Base-by-base conservation (phyloP, 2,329 filamentous ascomycete genomes). In the Epichloe amarillans region DNA sequence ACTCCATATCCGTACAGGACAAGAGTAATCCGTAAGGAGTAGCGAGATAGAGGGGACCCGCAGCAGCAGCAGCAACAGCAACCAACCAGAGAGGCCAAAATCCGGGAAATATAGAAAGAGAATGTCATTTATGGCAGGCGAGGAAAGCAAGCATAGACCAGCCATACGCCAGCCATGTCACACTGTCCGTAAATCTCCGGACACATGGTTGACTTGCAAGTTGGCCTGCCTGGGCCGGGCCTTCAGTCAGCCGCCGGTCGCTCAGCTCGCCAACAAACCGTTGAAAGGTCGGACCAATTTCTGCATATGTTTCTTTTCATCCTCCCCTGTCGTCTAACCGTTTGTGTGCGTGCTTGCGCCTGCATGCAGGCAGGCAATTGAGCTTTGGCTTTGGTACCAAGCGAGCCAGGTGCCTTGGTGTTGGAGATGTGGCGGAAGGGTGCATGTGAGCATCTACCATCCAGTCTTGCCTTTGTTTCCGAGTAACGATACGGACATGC, bases 401-500 rank as follows among this genome's bases (percentile, higher is more conserved):
- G 41, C 39, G 19, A 43, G 43, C 38, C 37, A 49, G 43, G 35
- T 36, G 46, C 36, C 19, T 46, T 15, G 46, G 26, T 49, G 17
- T 41, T 46, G 41, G 46, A 26, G 33, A 14, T 17, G 26, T 38
- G 19, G 38, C 47, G 50, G 36, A 23, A 45, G 14, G 35, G 19
- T 52, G 38, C 33, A 46, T 43, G 43, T n/a, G 41, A 49, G 47
- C 19, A 52, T 39, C 37, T 46, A 43, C 17, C 21, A 15, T 49
- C 46, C 23, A 11, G 43, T 11, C 43, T 33, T 42, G 35, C 26
- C 42, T 19, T 36, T 15, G 26, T 30, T 15, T 26, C 30, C n/a
- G 21, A 45, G 35, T 45, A 38, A 45, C 48, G 14, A 19, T n/a
- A 4, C 36, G 19, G 42, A 36, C 3, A 45, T 30, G 21, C 10